phyloP scores from a whole-genome alignment of 805 yeast genomes.

The Nakazawaea holstii region DNA sequence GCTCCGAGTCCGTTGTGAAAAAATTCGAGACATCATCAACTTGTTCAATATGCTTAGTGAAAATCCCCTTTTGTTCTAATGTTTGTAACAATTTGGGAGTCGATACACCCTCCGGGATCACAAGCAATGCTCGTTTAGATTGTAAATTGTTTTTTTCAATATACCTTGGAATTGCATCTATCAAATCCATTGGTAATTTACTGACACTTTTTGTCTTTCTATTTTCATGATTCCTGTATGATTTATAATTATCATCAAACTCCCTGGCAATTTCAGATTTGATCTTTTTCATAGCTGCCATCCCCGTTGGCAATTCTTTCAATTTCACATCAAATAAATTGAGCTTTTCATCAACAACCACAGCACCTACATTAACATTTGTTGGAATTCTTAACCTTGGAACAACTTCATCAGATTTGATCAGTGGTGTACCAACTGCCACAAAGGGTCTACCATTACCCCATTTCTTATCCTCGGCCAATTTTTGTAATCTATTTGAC shows the following conservation, averaged over 20 bases:
- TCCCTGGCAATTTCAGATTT: constrained; percentile 1
- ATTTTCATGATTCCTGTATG: constrained; percentile 1
- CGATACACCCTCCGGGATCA: constrained; percentile 9
- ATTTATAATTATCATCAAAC: constrained; percentile 9
- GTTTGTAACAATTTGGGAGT: neutral
- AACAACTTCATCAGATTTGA: neutral
- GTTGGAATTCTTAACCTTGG: constrained; percentile 1
- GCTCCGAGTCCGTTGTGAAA: constrained; percentile 9
- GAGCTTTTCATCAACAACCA: neutral
- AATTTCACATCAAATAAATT: constrained; percentile 4
- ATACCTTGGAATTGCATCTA: neutral
- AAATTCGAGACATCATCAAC: neutral
- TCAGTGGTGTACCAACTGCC: constrained; percentile 1
- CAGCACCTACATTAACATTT: neutral
- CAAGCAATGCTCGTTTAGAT: neutral
- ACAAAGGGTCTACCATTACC: constrained; percentile 2
- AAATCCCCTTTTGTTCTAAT: neutral
- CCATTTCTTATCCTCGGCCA: constrained; percentile 2
- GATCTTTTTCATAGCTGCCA: constrained; percentile 2
- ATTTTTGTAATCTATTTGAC: neutral
- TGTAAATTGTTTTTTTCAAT: neutral
- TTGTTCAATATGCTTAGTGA: neutral
- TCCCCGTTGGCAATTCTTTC: constrained; percentile 1
- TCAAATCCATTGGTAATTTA: neutral
- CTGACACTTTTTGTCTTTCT: neutral